These are phyloP conservation scores for Syzygium aqueum DNA, from an alignment of 345 rosid species.

Conservation along the genomic window DNA sequence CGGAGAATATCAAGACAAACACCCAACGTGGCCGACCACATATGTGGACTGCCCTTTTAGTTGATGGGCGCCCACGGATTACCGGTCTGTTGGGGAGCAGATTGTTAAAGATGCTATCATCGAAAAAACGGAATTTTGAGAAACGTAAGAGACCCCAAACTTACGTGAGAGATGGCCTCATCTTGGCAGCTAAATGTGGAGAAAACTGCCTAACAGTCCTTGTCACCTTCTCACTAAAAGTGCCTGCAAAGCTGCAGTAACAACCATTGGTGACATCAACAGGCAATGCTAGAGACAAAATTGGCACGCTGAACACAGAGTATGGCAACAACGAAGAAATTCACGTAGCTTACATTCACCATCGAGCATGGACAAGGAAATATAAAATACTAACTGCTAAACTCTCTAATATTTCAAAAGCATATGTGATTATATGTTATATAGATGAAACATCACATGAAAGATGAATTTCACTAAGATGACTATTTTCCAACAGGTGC, in stretches of 20 bases:
- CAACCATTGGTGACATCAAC: not conserved
- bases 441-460: not conserved
- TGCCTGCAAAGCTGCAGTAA: slow-evolving; percentile 82
- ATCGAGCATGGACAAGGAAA: not conserved
- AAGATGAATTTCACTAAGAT: not conserved
- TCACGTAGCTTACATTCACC: not conserved
- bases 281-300: not conserved
- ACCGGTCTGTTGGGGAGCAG: slow-evolving; percentile 46
- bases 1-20: slow-evolving; percentile 61
- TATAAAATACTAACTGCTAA: not conserved
- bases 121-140: not conserved
- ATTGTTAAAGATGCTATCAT: not conserved
- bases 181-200: slow-evolving; percentile 92
- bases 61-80: slow-evolving; percentile 87
- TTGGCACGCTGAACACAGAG: not conserved
- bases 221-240: slow-evolving; percentile 80
- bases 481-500: not conserved
- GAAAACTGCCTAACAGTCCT: slow-evolving; percentile 86
- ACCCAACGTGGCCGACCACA: slow-evolving; percentile 95
- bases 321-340: not conserved
- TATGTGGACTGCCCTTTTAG: slow-evolving; percentile 67
- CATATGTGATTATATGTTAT: not conserved
- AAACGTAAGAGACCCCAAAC: not conserved
- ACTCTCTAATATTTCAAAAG: not conserved
- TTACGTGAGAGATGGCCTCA: slow-evolving; percentile 91